Conservation (phyloP, 1,139 yeast species). For the Candida gigantensis region DNA sequence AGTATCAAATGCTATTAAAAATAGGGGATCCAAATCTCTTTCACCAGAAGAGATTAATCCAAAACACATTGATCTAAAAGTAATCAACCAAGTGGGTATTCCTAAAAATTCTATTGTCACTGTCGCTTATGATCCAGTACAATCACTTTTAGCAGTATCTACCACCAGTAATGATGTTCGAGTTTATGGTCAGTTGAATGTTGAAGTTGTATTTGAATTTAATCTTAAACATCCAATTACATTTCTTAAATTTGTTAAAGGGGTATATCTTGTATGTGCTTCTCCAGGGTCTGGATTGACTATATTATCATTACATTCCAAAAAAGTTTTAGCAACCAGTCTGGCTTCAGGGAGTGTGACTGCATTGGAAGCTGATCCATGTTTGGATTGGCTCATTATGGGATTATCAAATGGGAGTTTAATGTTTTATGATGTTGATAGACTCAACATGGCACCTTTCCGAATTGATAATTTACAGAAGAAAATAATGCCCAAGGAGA, state of each 20-base stretch:
- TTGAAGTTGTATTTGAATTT: slow-evolving; percentile 66
- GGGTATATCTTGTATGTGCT: slow-evolving; percentile 71
- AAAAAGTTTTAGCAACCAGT: slow-evolving; percentile 55
- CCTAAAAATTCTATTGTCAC: slow-evolving; percentile 51
- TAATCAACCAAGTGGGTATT: slow-evolving; percentile 40
- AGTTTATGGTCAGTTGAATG: slow-evolving; percentile 82
- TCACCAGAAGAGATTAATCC: slow-evolving; percentile 42
- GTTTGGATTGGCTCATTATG: slow-evolving; percentile 80
- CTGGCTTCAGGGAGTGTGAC: slow-evolving; percentile 67
- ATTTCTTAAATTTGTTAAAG: slow-evolving; percentile 68
- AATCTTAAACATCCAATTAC: slow-evolving; percentile 54
- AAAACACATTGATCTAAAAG: slow-evolving; percentile 37
- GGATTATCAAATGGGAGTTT: slow-evolving; percentile 80
- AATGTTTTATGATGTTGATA: slow-evolving; percentile 79
- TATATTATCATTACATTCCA: slow-evolving; percentile 69
- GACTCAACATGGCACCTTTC: slow-evolving; percentile 66
- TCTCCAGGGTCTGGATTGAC: slow-evolving; percentile 50
- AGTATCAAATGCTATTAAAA: slow-evolving; percentile 56
- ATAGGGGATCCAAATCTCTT: slow-evolving; percentile 41
- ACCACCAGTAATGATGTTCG: slow-evolving; percentile 71
- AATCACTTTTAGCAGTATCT: slow-evolving; percentile 79
- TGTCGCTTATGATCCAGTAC: slow-evolving; percentile 84
- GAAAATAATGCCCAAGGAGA: slow-evolving; percentile 47
- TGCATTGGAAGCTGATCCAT: slow-evolving; percentile 75
- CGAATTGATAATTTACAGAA: slow-evolving; percentile 75